Percentiles rank a stretch among this genome's conserved stretches.
phyloP scores from a whole-genome alignment of 306 rosid species.

The Abrus precatorius region DNA sequence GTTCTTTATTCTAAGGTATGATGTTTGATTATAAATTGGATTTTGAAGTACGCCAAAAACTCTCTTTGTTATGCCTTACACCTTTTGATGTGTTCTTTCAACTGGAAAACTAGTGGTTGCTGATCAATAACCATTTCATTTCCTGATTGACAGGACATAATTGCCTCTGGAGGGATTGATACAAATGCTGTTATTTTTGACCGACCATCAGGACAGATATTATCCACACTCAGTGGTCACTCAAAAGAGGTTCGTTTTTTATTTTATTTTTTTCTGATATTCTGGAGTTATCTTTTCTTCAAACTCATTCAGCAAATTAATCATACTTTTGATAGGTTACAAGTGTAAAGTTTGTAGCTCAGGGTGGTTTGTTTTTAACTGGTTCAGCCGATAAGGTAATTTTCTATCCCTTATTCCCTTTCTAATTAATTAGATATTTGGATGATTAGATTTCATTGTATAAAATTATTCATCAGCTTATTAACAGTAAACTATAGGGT shows the following conservation, averaged over 20 bases:
- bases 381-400: slow-evolving; percentile 93
- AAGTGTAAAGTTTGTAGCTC: slow-evolving; percentile 84
- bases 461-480: background rate
- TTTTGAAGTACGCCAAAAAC: background rate
- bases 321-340: slow-evolving; percentile 69
- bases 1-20: slow-evolving; percentile 77
- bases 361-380: slow-evolving; percentile 75
- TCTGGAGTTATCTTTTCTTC: background rate
- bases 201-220: slow-evolving; percentile 90
- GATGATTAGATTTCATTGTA: background rate
- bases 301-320: slow-evolving; percentile 43
- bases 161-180: slow-evolving; percentile 96
- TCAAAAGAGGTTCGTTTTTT: slow-evolving; percentile 77
- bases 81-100: background rate
- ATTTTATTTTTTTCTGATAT: background rate
- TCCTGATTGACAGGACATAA: slow-evolving; percentile 68
- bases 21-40: background rate
- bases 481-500: too few relatives aligned
- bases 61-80: background rate
- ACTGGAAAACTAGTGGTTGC: background rate
- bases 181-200: slow-evolving; percentile 93
- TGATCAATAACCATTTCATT: slow-evolving; percentile 22
- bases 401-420: slow-evolving; percentile 14
- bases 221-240: slow-evolving; percentile 93
- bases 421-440: slow-evolving; percentile 2